Percentiles rank a stretch among this genome's conserved stretches.
These are phyloP conservation scores for Rutstroemia sp. DNA, from an alignment of 2,329 filamentous ascomycete species.

Conservation along the genomic window DNA sequence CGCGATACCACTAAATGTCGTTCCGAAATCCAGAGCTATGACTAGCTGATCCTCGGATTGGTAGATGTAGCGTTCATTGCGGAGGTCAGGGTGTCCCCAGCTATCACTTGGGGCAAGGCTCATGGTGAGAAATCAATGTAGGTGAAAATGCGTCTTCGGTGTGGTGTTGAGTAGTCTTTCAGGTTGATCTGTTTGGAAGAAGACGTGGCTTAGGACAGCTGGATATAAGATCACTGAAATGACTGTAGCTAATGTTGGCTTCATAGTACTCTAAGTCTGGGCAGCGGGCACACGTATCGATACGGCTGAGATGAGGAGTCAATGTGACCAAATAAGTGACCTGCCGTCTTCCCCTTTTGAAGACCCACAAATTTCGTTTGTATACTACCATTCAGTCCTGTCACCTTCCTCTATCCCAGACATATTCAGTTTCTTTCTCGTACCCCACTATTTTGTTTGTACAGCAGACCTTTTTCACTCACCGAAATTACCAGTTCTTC, in stretches of 20 bases:
- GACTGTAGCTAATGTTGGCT: not conserved
- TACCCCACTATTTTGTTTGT: not conserved
- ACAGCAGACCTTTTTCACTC: not conserved
- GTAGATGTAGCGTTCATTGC: not conserved
- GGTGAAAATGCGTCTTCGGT: not conserved
- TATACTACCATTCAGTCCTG: not conserved
- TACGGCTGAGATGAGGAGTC: not conserved
- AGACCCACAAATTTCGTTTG: not conserved
- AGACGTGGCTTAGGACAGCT: not conserved
- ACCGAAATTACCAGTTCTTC: no score
- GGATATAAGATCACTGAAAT: not conserved
- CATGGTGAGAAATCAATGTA: not conserved
- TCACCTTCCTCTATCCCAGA: not conserved
- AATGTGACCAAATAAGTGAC: not conserved
- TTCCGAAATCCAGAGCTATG: slow-evolving; percentile 19
- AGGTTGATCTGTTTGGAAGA: no score
- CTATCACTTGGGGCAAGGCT: not conserved
- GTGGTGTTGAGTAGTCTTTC: no score
- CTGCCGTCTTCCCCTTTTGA: no score
- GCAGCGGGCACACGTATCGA: not conserved
- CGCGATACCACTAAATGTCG: slow-evolving; percentile 15
- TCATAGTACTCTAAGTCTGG: not conserved
- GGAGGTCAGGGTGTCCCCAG: not conserved
- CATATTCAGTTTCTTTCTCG: not conserved
- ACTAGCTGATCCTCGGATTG: slow-evolving; percentile 12